Conservation (phyloP, 768 basidiomycete genomes). For the Auricularia cornea region DNA sequence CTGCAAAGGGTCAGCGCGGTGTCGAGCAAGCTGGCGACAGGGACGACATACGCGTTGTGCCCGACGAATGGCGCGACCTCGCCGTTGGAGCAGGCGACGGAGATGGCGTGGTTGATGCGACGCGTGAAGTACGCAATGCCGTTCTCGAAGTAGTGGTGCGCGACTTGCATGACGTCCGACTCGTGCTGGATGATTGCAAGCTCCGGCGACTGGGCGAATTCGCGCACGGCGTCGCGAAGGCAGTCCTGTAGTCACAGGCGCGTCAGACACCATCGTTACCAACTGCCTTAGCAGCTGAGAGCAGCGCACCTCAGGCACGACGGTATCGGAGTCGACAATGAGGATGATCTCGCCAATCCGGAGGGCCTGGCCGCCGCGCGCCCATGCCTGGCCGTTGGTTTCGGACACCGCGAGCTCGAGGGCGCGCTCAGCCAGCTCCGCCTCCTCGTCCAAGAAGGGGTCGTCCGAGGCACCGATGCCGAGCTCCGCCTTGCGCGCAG, state of each 20-base stretch:
- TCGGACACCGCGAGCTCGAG: constrained; percentile 70
- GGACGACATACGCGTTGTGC: constrained; percentile 80
- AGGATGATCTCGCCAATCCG: constrained; percentile 75
- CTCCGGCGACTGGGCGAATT: constrained; percentile 72
- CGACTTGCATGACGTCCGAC: constrained; percentile 63
- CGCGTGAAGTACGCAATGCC: constrained; percentile 46
- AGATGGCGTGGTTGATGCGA: constrained; percentile 56
- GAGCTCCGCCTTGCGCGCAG: not conserved
- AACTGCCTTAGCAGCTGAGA: not conserved
- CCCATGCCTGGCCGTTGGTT: constrained; percentile 55
- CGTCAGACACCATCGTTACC: not conserved
- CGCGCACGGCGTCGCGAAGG: constrained; percentile 81
- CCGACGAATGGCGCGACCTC: constrained; percentile 81
- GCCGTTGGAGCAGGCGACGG: constrained; percentile 52
- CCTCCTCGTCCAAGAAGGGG: constrained; percentile 5
- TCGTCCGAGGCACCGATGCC: constrained; percentile 23
- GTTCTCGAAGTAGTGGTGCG: constrained; percentile 78
- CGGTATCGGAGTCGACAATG: constrained; percentile 73
- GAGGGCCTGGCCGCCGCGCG: constrained; percentile 62
- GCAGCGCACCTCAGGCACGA: not conserved
- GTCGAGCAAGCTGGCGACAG: no score
- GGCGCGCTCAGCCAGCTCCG: constrained; percentile 64
- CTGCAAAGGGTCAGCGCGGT: no score
- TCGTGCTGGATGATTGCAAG: constrained; percentile 88
- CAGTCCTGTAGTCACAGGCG: constrained; percentile 47